Evolutionary conservation across 2,329 filamentous ascomycete genomes (phyloP), one percentile per base, ranked within the genome.

Genomic region (Arachnopeziza araneosa): DNA sequence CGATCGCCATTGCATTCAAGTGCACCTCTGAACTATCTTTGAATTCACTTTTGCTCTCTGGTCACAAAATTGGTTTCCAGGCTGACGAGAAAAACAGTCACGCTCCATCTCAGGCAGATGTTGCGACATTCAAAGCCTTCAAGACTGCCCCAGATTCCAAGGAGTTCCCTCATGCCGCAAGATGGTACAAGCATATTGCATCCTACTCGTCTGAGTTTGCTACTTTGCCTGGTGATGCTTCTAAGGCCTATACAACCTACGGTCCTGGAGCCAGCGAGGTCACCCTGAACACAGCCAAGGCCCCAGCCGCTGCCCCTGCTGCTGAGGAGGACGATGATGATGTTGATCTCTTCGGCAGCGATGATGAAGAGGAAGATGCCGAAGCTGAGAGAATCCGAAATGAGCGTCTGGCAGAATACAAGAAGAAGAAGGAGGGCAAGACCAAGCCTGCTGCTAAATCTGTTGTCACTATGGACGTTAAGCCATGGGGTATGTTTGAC

Each of bases 151-250:
- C 95, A 71, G 86, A 89, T 69, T 84, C 89, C 72, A 82, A 83
- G 77, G 96, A 96, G 83, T 96, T 89, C 87, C 92, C 93, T 73
- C 83, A 96, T 81, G 92, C 89, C 74, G 91, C 91, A 75, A 89
- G 95, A 78, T 99, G 95, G 95, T 97, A 96, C 87, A 96, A 96
- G 86, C 93, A 99, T 86, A 91, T 97, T 75, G 86, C 90, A 77
- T 89, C 90, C 71, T 96, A 90, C 82, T 88, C 96, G 84, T 83
- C 89, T 69, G 93, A 98, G 79, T 98, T 98, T 82, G 83, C 89
- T 72, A 89, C 87, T 67, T 90, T 99, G 56, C 85, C 91, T 61
- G 95, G 95, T 77, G 93, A 98, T 80, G 85, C 93, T 71, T 89
- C 89, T 77, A 92, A 95, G 83, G 83, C 88, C 69, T 90, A 88